Percentiles rank a stretch among this genome's conserved stretches.
Conservation (phyloP, 2,329 filamentous ascomycete species). For the Apiospora pterosperma region DNA sequence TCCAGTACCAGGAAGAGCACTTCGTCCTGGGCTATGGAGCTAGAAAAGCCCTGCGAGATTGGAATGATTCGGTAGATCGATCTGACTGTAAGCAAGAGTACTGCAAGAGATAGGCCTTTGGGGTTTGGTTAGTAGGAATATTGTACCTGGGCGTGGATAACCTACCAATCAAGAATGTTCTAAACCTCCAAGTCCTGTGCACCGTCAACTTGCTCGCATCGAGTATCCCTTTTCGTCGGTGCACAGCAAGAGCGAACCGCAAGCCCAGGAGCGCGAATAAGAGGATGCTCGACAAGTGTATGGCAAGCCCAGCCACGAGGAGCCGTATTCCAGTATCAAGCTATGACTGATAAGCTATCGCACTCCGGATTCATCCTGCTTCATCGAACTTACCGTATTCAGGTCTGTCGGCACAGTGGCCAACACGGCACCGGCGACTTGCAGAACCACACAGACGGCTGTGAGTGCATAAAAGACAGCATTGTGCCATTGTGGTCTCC, state of each 20-base stretch:
- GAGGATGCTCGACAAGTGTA: slow-evolving; percentile 39
- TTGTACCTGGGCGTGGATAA: neutral
- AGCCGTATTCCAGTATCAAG: slow-evolving; percentile 30
- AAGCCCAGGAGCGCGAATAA: slow-evolving; percentile 34
- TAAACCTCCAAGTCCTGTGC: slow-evolving; percentile 41
- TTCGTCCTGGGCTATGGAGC: slow-evolving; percentile 21
- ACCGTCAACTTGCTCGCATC: slow-evolving; percentile 36
- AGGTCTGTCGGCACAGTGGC: slow-evolving; percentile 30
- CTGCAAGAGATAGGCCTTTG: slow-evolving; percentile 10
- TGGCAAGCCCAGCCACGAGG: slow-evolving; percentile 39
- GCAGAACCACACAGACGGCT: slow-evolving; percentile 23
- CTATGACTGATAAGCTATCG: slow-evolving; percentile 10
- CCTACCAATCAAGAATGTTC: slow-evolving; percentile 42
- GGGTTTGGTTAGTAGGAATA: neutral
- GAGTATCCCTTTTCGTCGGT: slow-evolving; percentile 31
- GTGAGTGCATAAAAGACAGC: slow-evolving; percentile 19
- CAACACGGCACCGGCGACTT: slow-evolving; percentile 39
- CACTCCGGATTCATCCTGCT: neutral
- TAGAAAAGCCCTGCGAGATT: slow-evolving; percentile 19
- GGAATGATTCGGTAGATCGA: slow-evolving; percentile 23
- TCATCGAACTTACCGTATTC: slow-evolving; percentile 32
- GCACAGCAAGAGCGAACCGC: slow-evolving; percentile 38
- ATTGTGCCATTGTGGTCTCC: slow-evolving; percentile 28
- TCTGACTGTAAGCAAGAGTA: slow-evolving; percentile 19
- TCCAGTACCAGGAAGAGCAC: slow-evolving; percentile 24